These are phyloP conservation scores for Alternaria sp. DNA, from an alignment of 2,329 filamentous ascomycete genomes.

Conservation along the genomic window DNA sequence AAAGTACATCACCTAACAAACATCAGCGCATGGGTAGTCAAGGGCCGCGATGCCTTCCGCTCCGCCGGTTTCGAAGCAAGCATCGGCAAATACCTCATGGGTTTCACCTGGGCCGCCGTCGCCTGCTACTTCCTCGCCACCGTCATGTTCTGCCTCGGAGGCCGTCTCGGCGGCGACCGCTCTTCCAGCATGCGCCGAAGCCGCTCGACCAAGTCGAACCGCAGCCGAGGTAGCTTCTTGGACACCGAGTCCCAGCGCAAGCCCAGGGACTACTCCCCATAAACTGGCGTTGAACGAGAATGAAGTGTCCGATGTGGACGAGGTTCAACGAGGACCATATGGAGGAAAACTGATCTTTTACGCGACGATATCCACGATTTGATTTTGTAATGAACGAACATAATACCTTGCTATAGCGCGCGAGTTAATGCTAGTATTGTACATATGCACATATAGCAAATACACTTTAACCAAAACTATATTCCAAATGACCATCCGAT, in stretches of 20 bases:
- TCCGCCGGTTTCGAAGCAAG: constrained; percentile 61
- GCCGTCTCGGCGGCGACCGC: constrained; percentile 57
- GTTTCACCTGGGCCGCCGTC: constrained; percentile 77
- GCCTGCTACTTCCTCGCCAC: constrained; percentile 70
- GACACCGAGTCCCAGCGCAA: constrained; percentile 59
- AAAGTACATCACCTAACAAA: constrained; percentile 2
- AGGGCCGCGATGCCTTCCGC: constrained; percentile 71
- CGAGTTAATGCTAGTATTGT: neutral
- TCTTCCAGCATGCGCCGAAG: constrained; percentile 50
- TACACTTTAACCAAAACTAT: neutral
- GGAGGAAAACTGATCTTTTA: neutral
- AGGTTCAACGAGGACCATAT: neutral
- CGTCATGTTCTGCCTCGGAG: constrained; percentile 70
- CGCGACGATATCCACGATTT: constrained; percentile 31
- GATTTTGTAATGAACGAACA: constrained; percentile 12
- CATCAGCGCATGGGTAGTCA: constrained; percentile 68
- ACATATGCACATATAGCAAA: neutral
- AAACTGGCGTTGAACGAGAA: neutral
- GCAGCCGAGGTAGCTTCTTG: constrained; percentile 59
- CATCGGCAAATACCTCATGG: constrained; percentile 73
- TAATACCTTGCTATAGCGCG: neutral
- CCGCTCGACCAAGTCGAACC: constrained; percentile 54
- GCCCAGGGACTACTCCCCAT: constrained; percentile 19
- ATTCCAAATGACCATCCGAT: neutral
- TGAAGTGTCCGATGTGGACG: neutral